Conservation (phyloP, 2,329 filamentous ascomycete species). For the Cordyceps farinosa region DNA sequence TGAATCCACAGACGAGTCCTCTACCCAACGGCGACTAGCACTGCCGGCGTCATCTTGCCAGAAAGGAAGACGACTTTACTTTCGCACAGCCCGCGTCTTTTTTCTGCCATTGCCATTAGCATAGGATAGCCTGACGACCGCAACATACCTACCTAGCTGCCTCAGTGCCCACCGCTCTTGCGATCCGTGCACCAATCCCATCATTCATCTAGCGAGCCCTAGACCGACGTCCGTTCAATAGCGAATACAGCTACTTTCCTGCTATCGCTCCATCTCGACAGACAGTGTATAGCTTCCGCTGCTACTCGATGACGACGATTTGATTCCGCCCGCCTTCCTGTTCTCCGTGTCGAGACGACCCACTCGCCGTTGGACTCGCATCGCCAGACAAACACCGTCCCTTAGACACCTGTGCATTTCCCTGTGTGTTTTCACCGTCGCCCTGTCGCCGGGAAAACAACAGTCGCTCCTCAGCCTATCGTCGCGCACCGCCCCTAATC, state of each 20-base stretch:
- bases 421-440: neutral
- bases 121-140: conserved; percentile 7
- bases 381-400: neutral
- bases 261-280: neutral
- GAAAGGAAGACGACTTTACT: neutral
- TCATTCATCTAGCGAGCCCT: neutral
- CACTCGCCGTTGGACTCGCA: neutral
- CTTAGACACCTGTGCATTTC: neutral
- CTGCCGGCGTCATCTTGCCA: neutral
- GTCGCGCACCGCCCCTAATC: conserved; percentile 22
- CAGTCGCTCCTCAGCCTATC: neutral
- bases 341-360: neutral
- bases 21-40: neutral
- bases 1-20: neutral
- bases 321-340: neutral
- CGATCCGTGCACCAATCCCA: conserved; percentile 16
- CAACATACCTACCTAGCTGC: conserved; percentile 1
- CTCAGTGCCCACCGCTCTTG: conserved; percentile 13
- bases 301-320: conserved; percentile 8
- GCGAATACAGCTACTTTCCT: neutral
- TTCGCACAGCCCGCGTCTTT: neutral
- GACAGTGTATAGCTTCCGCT: neutral
- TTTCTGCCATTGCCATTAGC: neutral
- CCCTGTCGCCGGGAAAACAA: neutral
- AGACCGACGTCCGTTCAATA: conserved; percentile 5